These are phyloP conservation scores for Aureobasidium musti DNA, from an alignment of 2,329 filamentous ascomycete genomes.

Conservation along the genomic window DNA sequence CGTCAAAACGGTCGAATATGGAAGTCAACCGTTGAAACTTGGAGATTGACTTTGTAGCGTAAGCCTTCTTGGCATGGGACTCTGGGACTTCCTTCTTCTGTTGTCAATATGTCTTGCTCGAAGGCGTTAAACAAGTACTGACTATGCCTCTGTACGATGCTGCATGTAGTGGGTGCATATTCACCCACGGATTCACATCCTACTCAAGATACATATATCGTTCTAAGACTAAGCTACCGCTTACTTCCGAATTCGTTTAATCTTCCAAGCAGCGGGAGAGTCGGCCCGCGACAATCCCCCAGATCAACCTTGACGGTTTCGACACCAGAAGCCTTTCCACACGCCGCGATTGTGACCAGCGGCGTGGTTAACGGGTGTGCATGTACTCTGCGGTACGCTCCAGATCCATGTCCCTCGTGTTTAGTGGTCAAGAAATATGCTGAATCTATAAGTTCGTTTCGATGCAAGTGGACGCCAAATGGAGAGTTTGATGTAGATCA, in stretches of 20 bases:
- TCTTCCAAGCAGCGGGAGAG: neutral
- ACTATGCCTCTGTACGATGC: too few species aligned
- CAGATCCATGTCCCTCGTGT: neutral
- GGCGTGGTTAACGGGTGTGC: neutral
- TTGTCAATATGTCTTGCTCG: neutral
- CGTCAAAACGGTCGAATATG: conserved; percentile 8
- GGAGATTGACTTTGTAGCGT: conserved; percentile 3
- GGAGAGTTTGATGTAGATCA: too few species aligned
- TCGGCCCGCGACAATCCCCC: too few species aligned
- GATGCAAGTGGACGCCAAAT: too few species aligned
- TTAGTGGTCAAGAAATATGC: neutral
- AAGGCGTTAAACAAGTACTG: neutral
- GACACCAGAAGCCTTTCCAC: too few species aligned
- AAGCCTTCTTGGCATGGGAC: neutral
- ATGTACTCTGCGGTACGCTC: neutral
- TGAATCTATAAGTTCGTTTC: too few species aligned
- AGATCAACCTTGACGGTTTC: neutral
- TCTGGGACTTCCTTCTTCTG: neutral
- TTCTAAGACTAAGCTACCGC: neutral
- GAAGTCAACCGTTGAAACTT: neutral
- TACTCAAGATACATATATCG: too few species aligned
- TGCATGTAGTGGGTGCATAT: too few species aligned
- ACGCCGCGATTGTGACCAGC: neutral
- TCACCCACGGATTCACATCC: too few species aligned
- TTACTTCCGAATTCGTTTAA: neutral